Evolutionary conservation across 2,329 filamentous ascomycete genomes (phyloP), one percentile per base, ranked within the genome.

Genomic region (Cadophora sp.): DNA sequence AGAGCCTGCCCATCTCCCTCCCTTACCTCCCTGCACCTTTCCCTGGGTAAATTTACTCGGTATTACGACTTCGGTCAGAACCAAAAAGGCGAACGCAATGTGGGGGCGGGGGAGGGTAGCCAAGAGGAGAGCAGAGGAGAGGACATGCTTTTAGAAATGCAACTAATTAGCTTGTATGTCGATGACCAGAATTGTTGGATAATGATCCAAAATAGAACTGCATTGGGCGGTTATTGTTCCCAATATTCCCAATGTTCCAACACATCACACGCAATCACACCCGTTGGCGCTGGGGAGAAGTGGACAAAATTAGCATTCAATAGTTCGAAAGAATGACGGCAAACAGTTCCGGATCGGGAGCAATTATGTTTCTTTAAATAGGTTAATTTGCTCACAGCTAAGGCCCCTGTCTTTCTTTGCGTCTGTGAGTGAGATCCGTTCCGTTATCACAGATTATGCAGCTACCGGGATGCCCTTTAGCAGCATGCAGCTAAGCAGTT

Each of bases 341-440:
- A 59, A 66, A 66, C 45, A 16, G 59, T 39, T 45, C 69, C 64
- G 51, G 8, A 65, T 72, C 14, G 30, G 68, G 70, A 66, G n/a
- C 69, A 70, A 69, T 74, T 73, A 73, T 71, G 70, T 68, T 73
- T 55, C 72, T 74, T 74, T 73, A 72, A 73, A 73, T 73, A 73
- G 62, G 66, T 41, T 39, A n/a, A 48, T 41, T 62, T 62, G 39
- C 60, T 16, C 27, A 4, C 27, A 30, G 3, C 27, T 30, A 6
- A 30, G 27, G n/a, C n/a, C n/a, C n/a, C n/a, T n/a, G n/a, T 30
- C 27, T 30, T 30, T 3, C 6, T 6, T 30, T 30, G 27, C 27
- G 6, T 30, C 27, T 30, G 27, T 6, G 6, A 30, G 27, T 4
- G 24, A 9, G 47, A 62, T 59, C n/a, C n/a, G n/a, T n/a, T n/a